Evolutionary conservation across 208 protist genomes (phyloP), one percentile per base, ranked within the genome.

Genomic region (Acanthamoeba lugdunensis): DNA sequence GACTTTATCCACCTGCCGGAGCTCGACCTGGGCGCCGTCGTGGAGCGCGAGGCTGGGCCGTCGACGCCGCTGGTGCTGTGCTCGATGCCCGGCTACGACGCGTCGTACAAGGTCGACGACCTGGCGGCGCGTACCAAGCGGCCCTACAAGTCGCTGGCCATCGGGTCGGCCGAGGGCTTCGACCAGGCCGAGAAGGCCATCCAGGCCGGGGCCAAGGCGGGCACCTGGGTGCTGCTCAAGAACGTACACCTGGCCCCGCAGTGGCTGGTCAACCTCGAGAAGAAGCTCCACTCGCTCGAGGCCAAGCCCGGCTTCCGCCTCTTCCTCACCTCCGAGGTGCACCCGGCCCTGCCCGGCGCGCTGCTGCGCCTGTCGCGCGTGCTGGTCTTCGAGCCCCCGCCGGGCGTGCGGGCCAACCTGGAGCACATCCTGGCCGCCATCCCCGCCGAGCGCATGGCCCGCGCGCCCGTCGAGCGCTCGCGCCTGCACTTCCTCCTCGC

Each of bases 151-250:
- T 87, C 97, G 25, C 97, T 99, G n/a, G 98, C 98, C 21, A 98
- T 99, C 95, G 99, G 99, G 79, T 98, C 98, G 87, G 81, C 96
- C 54, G 98, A 99, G 91, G 98, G 98, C 63, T 98, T 98, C 73
- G 96, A 96, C 25, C 95, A 94, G 25, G 99, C 98, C 8, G 98
- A 99, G 71, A 95, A 97, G 52, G 98, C 98, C 61, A 97, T 99
- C 33, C 94, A 90, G 16, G 90, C 95, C 18, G 98, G 97, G 4
- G 96, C 98, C 73, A 96, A 96, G 79, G 82, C 79, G 11, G 98
- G 98, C 28, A 94, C 94, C 0, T 99, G 99, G 99, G 97, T 99
- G 54, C 95, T 99, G 61, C 96, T 99, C 18, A 99, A 99, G 88
- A 99, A 99, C 95, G 98, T 99, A 4, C 99, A 99, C 96, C 95